Base-by-base conservation (phyloP, 305 asterid species). In the Fraxinus xanthoxyloides region DNA sequence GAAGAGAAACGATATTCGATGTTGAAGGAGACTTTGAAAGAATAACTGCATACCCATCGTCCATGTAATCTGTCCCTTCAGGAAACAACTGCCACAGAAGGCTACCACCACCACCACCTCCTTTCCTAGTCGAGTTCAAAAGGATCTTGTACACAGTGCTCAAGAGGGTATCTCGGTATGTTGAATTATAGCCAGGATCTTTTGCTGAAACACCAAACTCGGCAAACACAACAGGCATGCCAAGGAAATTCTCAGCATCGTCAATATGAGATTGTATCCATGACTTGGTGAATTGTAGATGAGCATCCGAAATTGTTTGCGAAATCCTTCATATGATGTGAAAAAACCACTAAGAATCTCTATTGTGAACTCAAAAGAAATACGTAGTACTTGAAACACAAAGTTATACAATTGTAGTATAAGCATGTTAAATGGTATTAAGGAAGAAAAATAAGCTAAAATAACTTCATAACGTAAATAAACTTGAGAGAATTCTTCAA, bases 231-330 rank as follows among this genome's bases (percentile, higher is more conserved):
- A 95, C 95, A 10, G 98, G 99, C 99, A 95, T 95, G 36, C 87
- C 87, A 4, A 94, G 91, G 86, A 63, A 84, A 77, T 80, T 85
- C 80, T 95, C 98, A 0, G 97, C 92, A 40, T 93, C 99, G 1
- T 95, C 96, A 2, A 92, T 92, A 88, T 95, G 99, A 13, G 96
- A 87, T 89, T 94, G 97, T 89, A 91, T 91, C 99, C 99, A 95
- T 7, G 97, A 88, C 80, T 86, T 92, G 81, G 96, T 93, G 92
- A 94, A 95, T 76, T 88, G 88, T 0, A 94, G 35, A 65, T 95
- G 99, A 40, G 87, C 85, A 15, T 86, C 90, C 35, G 96, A 85
- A 23, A 92, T 89, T 56, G 92, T 79, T 78, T 70, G 90, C 61
- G 98, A 91, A 61, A 94, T 92, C 99, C 98, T 95, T 81, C 85